Percentiles rank a stretch among this genome's conserved stretches.
phyloP scores from a whole-genome alignment of 345 rosid species.

The Eucalyptus fibrosa region DNA sequence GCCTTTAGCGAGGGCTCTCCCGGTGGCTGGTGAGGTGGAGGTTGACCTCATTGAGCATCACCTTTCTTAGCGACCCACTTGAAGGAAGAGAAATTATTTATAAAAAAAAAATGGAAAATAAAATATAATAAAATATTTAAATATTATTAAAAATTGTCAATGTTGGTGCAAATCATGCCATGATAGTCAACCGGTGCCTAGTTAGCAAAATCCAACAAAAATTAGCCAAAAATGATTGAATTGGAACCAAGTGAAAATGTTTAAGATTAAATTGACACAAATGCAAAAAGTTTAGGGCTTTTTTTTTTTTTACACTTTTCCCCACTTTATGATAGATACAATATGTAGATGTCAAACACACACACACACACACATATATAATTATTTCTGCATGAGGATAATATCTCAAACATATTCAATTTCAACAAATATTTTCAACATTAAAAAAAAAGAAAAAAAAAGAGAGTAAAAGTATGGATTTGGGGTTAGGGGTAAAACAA shows the following conservation, averaged over 20 bases:
- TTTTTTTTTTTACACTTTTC: too few relatives aligned
- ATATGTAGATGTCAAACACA: background rate
- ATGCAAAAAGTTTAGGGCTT: accelerated
- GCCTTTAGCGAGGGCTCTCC: too few relatives aligned
- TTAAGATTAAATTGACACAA: too few relatives aligned
- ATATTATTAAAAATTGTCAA: too few relatives aligned
- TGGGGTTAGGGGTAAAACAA: background rate
- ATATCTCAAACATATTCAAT: background rate
- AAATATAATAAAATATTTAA: too few relatives aligned
- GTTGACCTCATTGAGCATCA: accelerated
- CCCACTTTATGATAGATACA: background rate
- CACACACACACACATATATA: background rate
- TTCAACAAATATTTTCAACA: background rate
- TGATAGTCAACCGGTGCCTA: accelerated
- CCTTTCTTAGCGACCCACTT: accelerated
- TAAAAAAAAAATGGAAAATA: too few relatives aligned
- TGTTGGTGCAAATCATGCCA: accelerated
- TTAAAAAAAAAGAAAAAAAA: background rate
- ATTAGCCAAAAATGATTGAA: accelerated
- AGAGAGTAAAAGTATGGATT: background rate
- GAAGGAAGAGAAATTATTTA: too few relatives aligned
- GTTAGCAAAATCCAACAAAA: too few relatives aligned
- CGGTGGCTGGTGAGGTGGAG: accelerated
- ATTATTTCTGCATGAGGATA: background rate
- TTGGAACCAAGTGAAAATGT: too few relatives aligned